These are phyloP conservation scores for Karstenula rhodostoma DNA, from an alignment of 2,329 filamentous ascomycete genomes.

Conservation along the genomic window DNA sequence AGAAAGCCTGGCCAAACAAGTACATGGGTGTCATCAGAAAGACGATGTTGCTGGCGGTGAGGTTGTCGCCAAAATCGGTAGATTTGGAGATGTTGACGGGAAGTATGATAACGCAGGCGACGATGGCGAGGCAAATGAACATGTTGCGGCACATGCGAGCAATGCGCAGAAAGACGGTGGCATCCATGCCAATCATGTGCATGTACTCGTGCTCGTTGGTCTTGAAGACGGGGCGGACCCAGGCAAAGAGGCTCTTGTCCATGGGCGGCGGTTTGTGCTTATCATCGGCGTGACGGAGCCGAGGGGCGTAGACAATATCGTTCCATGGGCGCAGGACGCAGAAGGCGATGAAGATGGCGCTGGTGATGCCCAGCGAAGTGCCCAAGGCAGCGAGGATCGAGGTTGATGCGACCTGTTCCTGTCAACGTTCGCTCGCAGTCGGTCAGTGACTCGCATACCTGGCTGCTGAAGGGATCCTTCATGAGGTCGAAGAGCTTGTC, in stretches of 20 bases:
- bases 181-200: constrained; percentile 88
- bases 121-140: constrained; percentile 74
- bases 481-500: constrained; percentile 43
- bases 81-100: constrained; percentile 72
- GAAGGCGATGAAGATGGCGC: constrained; percentile 79
- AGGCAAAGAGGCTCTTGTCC: constrained; percentile 86
- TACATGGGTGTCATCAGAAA: constrained; percentile 53
- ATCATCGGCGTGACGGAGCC: constrained; percentile 89
- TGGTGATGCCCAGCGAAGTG: constrained; percentile 79
- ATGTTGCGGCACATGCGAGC: constrained; percentile 92
- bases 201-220: constrained; percentile 81
- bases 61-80: constrained; percentile 22
- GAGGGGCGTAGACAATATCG: constrained; percentile 90
- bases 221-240: constrained; percentile 79
- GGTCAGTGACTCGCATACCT: constrained; percentile 24
- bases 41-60: constrained; percentile 25
- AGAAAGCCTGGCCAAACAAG: constrained; percentile 59
- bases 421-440: constrained; percentile 23
- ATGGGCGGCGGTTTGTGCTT: constrained; percentile 88
- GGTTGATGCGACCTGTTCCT: constrained; percentile 60
- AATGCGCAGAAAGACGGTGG: constrained; percentile 88
- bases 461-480: constrained; percentile 36
- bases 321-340: constrained; percentile 91
- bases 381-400: constrained; percentile 81
- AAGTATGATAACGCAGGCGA: constrained; percentile 80